phyloP scores from a whole-genome alignment of 179 eudicot genomes.

The Corrigiola litoralis region DNA sequence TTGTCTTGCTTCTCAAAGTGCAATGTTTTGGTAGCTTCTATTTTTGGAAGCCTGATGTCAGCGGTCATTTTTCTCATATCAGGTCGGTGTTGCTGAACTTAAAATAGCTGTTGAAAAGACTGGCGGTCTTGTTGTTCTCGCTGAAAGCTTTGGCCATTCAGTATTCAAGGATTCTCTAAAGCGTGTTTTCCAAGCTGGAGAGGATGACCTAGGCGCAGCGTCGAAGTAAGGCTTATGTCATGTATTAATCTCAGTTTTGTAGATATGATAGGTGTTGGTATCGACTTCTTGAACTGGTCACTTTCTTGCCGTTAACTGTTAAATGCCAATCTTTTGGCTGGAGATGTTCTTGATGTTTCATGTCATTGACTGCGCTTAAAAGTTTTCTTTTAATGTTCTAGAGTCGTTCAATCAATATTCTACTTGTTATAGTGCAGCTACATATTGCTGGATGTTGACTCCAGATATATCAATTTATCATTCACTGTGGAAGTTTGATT shows the following conservation, averaged over 20 bases:
- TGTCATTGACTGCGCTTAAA: background rate
- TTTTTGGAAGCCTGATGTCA: conserved; percentile 7
- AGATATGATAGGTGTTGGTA: background rate
- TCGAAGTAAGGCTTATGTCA: conserved; percentile 84
- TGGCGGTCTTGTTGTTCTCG: conserved; percentile 93
- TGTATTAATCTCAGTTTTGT: conserved; percentile 6
- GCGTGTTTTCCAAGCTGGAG: conserved; percentile 72
- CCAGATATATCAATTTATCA: too few relatives aligned
- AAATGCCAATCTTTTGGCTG: background rate
- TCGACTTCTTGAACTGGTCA: conserved; percentile 6
- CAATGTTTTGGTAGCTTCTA: background rate
- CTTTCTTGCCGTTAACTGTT: too few relatives aligned
- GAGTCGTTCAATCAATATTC: too few relatives aligned
- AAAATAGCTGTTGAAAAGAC: conserved; percentile 88
- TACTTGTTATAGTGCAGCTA: too few relatives aligned
- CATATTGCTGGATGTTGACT: too few relatives aligned
- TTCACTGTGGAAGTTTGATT: background rate
- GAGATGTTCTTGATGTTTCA: background rate
- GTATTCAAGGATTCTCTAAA: conserved; percentile 87
- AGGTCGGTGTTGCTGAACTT: conserved; percentile 97
- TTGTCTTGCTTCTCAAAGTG: conserved; percentile 1
- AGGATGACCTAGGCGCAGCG: conserved; percentile 73
- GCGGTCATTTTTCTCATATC: conserved; percentile 19
- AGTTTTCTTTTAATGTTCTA: too few relatives aligned
- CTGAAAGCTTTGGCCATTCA: conserved; percentile 98